Base-by-base conservation (phyloP, 257 asterid genomes). In the Petunia secreta region DNA sequence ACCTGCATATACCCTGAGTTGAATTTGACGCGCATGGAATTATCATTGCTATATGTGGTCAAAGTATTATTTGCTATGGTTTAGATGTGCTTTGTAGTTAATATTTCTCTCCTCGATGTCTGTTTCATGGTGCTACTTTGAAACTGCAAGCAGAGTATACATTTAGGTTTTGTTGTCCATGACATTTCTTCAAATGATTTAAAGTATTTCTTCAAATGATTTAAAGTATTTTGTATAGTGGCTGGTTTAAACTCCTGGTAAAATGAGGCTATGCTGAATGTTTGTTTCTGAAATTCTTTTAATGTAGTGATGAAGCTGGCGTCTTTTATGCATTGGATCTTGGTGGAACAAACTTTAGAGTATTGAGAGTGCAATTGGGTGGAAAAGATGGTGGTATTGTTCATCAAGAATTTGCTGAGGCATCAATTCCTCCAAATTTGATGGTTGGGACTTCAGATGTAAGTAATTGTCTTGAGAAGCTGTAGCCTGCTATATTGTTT, bases 301-400 rank as follows among this genome's bases (percentile, higher is more conserved):
- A 50, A 73, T 73, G 11, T 73, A 95, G 99, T 64, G 93, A 90
- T 15, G 99, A 95, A 89, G 91, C 88, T 53, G 99, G 99, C 53
- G 92, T 93, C 63, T 95, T 83, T 86, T 95, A 95, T 82, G 98
- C 98, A 4, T 81, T 95, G 85, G 99, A 95, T 87, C 99, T 95
- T 69, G 99, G 99, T 66, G 99, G 99, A 43, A 93, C 99, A 34
- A 95, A 95, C 83, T 95, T 95, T 78, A 95, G 99, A 50, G 99
- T 95, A n/a, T 84, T 95, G 89, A 83, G 97, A 50, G 98, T 95
- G 16, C 91, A 92, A 68, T 86, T 95, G 75, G 97, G 97, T 59
- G 99, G 99, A 69, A 92, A 67, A 85, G 91, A 57, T 63, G 87
- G 86, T 1, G 96, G 97, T 1, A 85, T 95, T 71, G 82, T 90